A percentile compares a stretch with the other conserved stretches of the same genome.
These are phyloP conservation scores for Hippophae tibetana DNA, from an alignment of 306 rosid species.

Conservation along the genomic window DNA sequence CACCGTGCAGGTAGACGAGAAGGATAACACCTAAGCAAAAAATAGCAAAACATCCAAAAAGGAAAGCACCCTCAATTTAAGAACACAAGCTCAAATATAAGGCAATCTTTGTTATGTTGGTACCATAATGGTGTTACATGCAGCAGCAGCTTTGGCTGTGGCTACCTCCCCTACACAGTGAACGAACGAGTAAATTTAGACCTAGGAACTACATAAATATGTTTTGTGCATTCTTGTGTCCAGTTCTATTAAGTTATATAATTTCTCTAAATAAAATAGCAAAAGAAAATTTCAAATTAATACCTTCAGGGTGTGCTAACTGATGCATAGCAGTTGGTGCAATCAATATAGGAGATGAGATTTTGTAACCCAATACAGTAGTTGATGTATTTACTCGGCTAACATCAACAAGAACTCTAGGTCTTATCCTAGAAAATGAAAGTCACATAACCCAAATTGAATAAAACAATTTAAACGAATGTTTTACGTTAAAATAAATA, in stretches of 20 bases:
- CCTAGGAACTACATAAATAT: background rate
- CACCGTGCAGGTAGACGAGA: slow-evolving; percentile 34
- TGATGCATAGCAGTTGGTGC: slow-evolving; percentile 50
- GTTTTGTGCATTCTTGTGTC: too few species aligned
- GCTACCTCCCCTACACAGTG: slow-evolving; percentile 47
- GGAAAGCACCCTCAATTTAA: background rate
- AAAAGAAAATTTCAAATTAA: background rate
- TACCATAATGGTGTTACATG: slow-evolving; percentile 63
- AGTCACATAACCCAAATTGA: background rate
- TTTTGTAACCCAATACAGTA: slow-evolving; percentile 36
- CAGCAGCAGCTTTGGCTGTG: slow-evolving; percentile 68
- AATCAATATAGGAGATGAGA: slow-evolving; percentile 49
- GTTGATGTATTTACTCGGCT: slow-evolving; percentile 53
- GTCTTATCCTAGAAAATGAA: slow-evolving; percentile 38
- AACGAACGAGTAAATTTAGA: background rate
- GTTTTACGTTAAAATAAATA: background rate
- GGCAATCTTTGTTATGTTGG: background rate
- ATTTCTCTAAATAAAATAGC: slow-evolving; percentile 3
- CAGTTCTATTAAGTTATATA: background rate
- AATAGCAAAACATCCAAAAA: background rate
- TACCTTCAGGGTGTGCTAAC: slow-evolving; percentile 57
- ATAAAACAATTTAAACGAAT: background rate
- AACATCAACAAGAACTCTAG: slow-evolving; percentile 60
- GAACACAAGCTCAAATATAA: background rate
- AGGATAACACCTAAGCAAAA: slow-evolving; percentile 35